These are phyloP conservation scores for Huiozyma naganishii DNA, from an alignment of 805 yeast species.

Conservation along the genomic window DNA sequence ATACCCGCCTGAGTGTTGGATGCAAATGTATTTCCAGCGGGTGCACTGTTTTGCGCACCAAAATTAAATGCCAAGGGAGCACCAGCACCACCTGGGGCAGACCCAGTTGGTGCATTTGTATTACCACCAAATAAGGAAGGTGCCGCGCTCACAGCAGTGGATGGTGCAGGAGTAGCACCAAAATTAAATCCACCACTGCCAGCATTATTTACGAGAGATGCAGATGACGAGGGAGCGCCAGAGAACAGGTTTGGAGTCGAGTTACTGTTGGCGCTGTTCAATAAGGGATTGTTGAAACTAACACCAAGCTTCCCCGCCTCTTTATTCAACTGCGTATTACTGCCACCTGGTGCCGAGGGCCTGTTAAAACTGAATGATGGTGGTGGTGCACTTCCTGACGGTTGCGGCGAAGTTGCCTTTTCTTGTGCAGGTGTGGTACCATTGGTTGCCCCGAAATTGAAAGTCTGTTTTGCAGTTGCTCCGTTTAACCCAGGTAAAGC, in stretches of 20 bases:
- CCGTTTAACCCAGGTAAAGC: conserved; percentile 2
- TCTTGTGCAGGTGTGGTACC: not conserved
- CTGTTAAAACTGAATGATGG: not conserved
- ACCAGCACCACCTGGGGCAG: not conserved
- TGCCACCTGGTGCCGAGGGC: not conserved
- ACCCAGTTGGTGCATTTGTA: not conserved
- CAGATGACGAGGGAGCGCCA: conserved; percentile 4
- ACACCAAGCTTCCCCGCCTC: conserved; percentile 3
- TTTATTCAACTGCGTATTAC: not conserved
- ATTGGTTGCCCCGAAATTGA: conserved; percentile 3
- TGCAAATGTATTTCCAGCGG: not conserved
- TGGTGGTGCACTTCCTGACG: too few species aligned
- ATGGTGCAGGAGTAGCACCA: not conserved
- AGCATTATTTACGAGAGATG: not conserved
- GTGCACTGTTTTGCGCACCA: not conserved
- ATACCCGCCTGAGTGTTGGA: too few species aligned
- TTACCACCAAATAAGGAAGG: conserved; percentile 1
- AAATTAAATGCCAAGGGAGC: not conserved
- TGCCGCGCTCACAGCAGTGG: not conserved
- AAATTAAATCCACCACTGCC: conserved; percentile 1
- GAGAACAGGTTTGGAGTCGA: conserved; percentile 1
- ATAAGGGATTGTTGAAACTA: conserved; percentile 3
- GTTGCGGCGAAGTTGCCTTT: too few species aligned
- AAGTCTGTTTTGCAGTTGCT: conserved; percentile 1
- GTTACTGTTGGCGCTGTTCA: not conserved